These are phyloP conservation scores for Xylaria sp. DNA, from an alignment of 2,329 filamentous ascomycete genomes.

Conservation along the genomic window DNA sequence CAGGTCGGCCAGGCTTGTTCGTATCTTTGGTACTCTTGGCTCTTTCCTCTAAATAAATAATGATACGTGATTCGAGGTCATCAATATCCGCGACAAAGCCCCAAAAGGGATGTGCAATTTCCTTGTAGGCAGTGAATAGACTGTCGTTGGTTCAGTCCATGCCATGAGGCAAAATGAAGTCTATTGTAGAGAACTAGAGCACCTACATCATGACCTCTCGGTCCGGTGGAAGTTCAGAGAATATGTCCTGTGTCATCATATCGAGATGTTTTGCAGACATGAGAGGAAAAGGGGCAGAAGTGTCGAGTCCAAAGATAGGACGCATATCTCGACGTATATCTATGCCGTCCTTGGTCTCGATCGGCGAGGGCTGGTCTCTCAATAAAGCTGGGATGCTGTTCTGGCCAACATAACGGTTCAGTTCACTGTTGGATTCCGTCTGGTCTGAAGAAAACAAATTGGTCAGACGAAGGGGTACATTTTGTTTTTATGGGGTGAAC, in stretches of 20 bases:
- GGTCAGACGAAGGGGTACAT: constrained; percentile 7
- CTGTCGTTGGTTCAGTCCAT: constrained; percentile 43
- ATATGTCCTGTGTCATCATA: constrained; percentile 64
- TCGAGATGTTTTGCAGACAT: constrained; percentile 69
- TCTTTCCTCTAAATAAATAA: constrained; percentile 69
- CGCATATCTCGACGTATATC: constrained; percentile 69
- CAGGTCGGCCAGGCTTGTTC: constrained; percentile 53
- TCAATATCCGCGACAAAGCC: constrained; percentile 70
- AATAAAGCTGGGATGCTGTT: constrained; percentile 72
- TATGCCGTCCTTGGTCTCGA: constrained; percentile 56
- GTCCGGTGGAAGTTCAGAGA: constrained; percentile 66
- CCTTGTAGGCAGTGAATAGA: constrained; percentile 69
- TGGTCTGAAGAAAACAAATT: constrained; percentile 49
- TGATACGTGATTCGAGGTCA: constrained; percentile 67
- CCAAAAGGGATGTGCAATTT: constrained; percentile 71
- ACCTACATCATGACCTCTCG: constrained; percentile 70
- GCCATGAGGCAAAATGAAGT: neutral
- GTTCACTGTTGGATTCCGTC: constrained; percentile 55
- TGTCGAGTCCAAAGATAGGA: constrained; percentile 69
- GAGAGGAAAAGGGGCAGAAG: constrained; percentile 68
- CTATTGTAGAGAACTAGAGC: neutral
- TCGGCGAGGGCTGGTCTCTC: constrained; percentile 63
- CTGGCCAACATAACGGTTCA: constrained; percentile 67
- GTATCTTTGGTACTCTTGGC: constrained; percentile 59
- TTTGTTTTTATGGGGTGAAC: neutral